A percentile compares a stretch with the other conserved stretches of the same genome.
Conservation (phyloP, 371 early-diverging fungal species). For the Mortierella sp. region DNA sequence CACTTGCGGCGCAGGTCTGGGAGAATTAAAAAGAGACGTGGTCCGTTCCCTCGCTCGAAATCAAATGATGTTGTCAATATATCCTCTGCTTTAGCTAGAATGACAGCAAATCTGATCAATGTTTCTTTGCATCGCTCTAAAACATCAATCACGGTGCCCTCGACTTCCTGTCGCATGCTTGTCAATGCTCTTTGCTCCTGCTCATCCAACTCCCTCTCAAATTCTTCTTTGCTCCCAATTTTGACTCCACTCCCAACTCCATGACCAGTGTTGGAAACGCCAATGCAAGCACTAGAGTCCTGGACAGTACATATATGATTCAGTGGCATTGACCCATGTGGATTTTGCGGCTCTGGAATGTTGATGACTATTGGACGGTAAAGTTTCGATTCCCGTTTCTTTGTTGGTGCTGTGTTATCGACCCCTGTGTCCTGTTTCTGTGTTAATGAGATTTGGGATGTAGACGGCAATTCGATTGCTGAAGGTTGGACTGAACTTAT, state of each 20-base stretch:
- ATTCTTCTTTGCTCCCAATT: background rate
- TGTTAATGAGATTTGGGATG: too few relatives aligned
- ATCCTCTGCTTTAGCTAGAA: conserved; percentile 18
- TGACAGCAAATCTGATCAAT: background rate
- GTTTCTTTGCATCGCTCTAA: conserved; percentile 1
- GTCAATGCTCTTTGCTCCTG: background rate
- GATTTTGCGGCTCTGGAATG: conserved; percentile 7
- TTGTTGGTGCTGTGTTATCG: background rate
- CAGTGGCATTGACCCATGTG: conserved; percentile 8
- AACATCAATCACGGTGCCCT: background rate
- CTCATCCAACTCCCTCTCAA: background rate
- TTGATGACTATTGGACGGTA: background rate
- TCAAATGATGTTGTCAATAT: background rate
- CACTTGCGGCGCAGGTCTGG: conserved; percentile 1
- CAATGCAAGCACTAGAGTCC: background rate
- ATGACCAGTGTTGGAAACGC: background rate
- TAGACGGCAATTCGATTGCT: background rate
- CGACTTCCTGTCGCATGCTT: background rate
- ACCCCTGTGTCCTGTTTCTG: background rate
- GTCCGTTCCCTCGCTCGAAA: conserved; percentile 6
- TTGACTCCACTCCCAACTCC: background rate
- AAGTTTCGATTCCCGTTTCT: background rate
- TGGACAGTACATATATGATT: background rate
- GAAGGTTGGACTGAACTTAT: background rate
- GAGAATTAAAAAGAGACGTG: conserved; percentile 19